A percentile compares a stretch with the other conserved stretches of the same genome.
These are phyloP conservation scores for Colletotrichum abscissum DNA, from an alignment of 2,329 filamentous ascomycete genomes.

Conservation along the genomic window DNA sequence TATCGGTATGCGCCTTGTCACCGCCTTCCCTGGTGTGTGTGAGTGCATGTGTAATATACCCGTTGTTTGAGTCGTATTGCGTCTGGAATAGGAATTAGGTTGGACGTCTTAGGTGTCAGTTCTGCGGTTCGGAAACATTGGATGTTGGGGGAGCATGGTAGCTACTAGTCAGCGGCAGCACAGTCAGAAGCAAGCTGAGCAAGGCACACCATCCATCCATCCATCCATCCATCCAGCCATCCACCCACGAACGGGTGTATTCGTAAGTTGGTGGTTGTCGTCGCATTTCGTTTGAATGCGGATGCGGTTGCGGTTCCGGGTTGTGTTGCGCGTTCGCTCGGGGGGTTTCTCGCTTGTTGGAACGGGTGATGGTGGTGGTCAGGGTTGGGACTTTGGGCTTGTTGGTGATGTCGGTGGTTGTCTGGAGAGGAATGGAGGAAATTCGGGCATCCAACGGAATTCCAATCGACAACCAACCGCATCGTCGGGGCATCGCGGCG, in stretches of 20 bases:
- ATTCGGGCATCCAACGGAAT: constrained; percentile 28
- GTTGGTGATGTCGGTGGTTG: constrained; percentile 25
- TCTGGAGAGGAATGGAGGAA: constrained; percentile 28
- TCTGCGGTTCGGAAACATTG: constrained; percentile 27
- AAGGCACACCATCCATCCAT: background rate
- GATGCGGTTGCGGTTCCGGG: background rate
- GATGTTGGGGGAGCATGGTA: constrained; percentile 10
- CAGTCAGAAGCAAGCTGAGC: constrained; percentile 4
- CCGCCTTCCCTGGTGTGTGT: constrained; percentile 13
- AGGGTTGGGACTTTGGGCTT: background rate
- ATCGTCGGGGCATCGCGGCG: constrained; percentile 11
- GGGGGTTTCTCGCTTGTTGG: background rate
- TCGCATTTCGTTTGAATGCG: constrained; percentile 18
- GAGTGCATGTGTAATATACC: constrained; percentile 9
- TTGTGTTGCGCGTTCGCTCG: background rate
- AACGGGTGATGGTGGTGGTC: background rate
- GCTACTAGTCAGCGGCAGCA: constrained; percentile 17
- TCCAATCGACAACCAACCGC: constrained; percentile 5
- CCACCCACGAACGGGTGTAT: background rate
- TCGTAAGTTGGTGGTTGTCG: constrained; percentile 1
- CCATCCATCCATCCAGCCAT: background rate
- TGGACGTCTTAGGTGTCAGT: constrained; percentile 20
- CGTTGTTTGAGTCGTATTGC: constrained; percentile 20
- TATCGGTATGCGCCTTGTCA: constrained; percentile 22
- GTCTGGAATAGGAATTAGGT: constrained; percentile 9